Conservation (phyloP, 176 grass and related monocot genomes). For the Tillandsia fasciculata region DNA sequence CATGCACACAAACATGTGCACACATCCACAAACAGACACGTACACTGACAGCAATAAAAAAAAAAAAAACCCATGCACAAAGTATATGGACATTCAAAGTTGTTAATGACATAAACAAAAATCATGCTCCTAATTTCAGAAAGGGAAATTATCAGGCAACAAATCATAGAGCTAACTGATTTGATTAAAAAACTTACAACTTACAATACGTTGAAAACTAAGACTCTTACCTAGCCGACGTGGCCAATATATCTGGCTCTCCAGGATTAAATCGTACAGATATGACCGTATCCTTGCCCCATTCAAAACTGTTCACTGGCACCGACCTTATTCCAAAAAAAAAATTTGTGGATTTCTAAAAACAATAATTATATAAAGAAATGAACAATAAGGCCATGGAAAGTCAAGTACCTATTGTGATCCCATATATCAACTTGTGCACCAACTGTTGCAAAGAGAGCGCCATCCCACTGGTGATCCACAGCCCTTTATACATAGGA, state of each 20-base stretch:
- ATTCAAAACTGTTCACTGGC: conserved; percentile 77
- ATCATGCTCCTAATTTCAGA: no score
- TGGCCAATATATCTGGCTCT: conserved; percentile 70
- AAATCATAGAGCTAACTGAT: no score
- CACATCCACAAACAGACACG: no score
- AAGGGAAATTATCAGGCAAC: neutral
- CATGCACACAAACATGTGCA: no score
- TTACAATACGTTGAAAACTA: no score
- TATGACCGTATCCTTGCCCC: conserved; percentile 87
- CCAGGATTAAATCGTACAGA: conserved; percentile 86
- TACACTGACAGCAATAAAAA: no score
- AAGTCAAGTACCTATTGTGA: conserved; percentile 62
- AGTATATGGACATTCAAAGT: no score
- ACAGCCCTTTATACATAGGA: conserved; percentile 39
- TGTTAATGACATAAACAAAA: no score
- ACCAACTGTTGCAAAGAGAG: conserved; percentile 86
- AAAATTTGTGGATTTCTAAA: conserved; percentile 7
- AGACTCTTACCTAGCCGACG: conserved; percentile 53
- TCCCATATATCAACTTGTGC: conserved; percentile 99
- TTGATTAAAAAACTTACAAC: no score
- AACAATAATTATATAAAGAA: conserved; percentile 1
- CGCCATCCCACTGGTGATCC: conserved; percentile 89
- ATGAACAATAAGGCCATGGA: conserved; percentile 3
- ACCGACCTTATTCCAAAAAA: conserved; percentile 49
- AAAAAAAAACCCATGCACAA: no score